Percentiles rank a stretch among this genome's conserved stretches.
Evolutionary conservation across 2,329 filamentous ascomycete species (phyloP).

Genomic region (Fusarium guadeloupense): DNA sequence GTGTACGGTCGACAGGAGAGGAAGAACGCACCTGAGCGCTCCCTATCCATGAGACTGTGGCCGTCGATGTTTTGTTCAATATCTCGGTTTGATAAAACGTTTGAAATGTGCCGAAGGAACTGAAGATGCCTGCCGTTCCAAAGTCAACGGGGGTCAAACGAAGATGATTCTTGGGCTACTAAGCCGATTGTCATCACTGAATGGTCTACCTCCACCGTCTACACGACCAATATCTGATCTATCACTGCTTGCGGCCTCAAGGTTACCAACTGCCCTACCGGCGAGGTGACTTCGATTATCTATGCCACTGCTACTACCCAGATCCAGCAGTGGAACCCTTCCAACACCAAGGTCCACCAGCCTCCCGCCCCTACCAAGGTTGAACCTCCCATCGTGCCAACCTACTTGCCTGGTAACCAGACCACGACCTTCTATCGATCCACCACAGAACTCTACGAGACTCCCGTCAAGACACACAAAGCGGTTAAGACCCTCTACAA

Average conservation of each 20-base stretch:
- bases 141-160: no score
- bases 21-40: no score
- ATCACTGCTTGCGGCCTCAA: slow-evolving; percentile 13
- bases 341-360: neutral
- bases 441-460: slow-evolving; percentile 19
- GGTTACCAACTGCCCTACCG: slow-evolving; percentile 18
- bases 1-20: no score
- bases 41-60: no score
- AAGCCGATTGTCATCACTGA: slow-evolving; percentile 20
- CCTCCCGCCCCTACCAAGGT: slow-evolving; percentile 3
- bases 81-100: no score
- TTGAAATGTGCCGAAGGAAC: no score
- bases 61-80: no score
- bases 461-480: slow-evolving; percentile 1
- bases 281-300: slow-evolving; percentile 9
- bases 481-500: neutral
- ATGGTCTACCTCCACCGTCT: slow-evolving; percentile 23
- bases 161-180: no score
- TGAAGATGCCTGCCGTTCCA: no score
- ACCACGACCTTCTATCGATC: slow-evolving; percentile 13
- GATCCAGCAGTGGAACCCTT: slow-evolving; percentile 11
- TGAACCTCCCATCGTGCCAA: neutral
- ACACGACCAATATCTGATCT: slow-evolving; percentile 32
- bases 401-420: slow-evolving; percentile 9
- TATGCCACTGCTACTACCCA: slow-evolving; percentile 28